phyloP scores from a whole-genome alignment of 2,329 filamentous ascomycete species.

The Albophoma yamanashiensis region DNA sequence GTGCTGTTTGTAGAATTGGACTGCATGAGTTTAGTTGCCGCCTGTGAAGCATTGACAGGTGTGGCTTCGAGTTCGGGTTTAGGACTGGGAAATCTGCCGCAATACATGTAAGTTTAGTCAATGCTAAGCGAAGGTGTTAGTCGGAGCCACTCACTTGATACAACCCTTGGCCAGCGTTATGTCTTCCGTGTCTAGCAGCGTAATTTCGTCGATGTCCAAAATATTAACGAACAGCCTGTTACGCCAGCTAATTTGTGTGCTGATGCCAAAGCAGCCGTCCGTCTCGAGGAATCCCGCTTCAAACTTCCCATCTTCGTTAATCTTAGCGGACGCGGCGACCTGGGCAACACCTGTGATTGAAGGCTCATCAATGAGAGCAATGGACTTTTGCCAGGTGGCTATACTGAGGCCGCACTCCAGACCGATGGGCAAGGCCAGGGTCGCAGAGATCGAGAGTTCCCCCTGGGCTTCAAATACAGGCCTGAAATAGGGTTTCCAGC shows the following conservation, averaged over 20 bases:
- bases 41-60: too few species aligned
- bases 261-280: conserved; percentile 15
- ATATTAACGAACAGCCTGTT: conserved; percentile 13
- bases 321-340: conserved; percentile 7
- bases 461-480: conserved; percentile 17
- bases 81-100: not conserved
- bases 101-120: not conserved
- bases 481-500: conserved; percentile 17
- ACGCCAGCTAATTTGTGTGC: conserved; percentile 15
- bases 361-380: conserved; percentile 16
- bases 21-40: too few species aligned
- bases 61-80: not conserved
- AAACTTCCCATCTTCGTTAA: conserved; percentile 4
- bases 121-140: not conserved
- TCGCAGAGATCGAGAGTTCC: conserved; percentile 12
- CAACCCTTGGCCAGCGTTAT: conserved; percentile 9
- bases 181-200: conserved; percentile 13
- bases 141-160: conserved; percentile 9
- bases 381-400: conserved; percentile 7
- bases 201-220: conserved; percentile 4
- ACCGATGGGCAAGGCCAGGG: conserved; percentile 16
- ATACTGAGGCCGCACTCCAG: conserved; percentile 14
- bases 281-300: conserved; percentile 8
- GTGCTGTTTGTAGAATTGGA: too few species aligned
- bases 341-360: conserved; percentile 13